Evolutionary conservation across 768 basidiomycete genomes (phyloP), one percentile per base, ranked within the genome.

Genomic region (Daedalea quercina): DNA sequence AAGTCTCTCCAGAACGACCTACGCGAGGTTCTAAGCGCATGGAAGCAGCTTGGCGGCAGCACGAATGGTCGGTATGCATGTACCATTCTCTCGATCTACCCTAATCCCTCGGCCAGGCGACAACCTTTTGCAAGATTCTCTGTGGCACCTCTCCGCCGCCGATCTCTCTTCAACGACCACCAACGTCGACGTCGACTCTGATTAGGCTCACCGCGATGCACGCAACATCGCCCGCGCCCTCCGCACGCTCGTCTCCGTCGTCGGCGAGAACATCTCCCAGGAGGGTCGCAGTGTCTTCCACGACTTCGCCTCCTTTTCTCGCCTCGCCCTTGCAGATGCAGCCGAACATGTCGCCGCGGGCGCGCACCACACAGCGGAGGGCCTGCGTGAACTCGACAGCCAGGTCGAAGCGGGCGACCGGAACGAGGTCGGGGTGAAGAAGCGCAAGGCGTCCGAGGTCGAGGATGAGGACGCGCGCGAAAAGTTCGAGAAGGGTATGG

Each of bases 401-500:
- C 78, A 80, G 34, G 79, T 87, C 0, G 77, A 82, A 57, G 69
- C 74, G 1, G 86, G 85, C 3, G 72, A 84, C 61, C 70, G 84
- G 44, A 81, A 82, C 56, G 65, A 73, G 22, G 60, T 81, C 0
- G 85, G 87, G 0, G 66, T 82, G 41, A 77, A 76, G 57, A 77
- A 77, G 58, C 63, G 76, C 54, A 60, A 57, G 57, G 68, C 76
- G 0, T 60, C 76, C 0, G 74, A 83, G 54, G 71, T 76, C 50
- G 73, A 77, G 51, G 63, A 64, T 46, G 54, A 61, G 6, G 82
- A 85, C 26, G 54, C 71, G 3, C 78, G 77, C 61, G 74, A 73
- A 7, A 71, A 74, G 24, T 89, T 84, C 62, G 82, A 86, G 66
- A 78, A 78, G 57, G 75, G 81, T 0, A 83, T 88, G 79, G 87